Evolutionary conservation across 208 protist genomes (phyloP).

Genomic region (Strigomonas culicis): DNA sequence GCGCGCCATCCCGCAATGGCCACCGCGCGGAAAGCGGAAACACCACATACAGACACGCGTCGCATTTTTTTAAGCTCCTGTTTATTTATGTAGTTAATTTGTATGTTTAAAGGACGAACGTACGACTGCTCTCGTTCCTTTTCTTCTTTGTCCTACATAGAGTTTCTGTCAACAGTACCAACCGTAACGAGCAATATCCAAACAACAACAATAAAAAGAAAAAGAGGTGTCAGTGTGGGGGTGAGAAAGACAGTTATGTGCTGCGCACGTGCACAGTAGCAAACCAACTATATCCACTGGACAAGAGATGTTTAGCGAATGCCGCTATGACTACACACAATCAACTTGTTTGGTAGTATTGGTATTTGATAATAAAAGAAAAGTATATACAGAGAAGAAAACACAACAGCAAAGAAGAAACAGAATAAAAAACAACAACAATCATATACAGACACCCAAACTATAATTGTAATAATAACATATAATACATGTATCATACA

Average conservation of each 20-base stretch:
- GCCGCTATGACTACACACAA: too few species aligned
- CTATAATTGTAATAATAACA: background rate
- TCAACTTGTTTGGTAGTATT: background rate
- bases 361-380: background rate
- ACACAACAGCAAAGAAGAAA: background rate
- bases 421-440: conserved; percentile 11
- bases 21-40: too few species aligned
- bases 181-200: background rate
- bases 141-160: background rate
- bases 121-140: background rate
- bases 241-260: background rate
- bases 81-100: too few species aligned
- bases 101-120: background rate
- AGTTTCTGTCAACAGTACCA: background rate
- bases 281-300: too few species aligned
- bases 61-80: too few species aligned
- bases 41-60: too few species aligned
- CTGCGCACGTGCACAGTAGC: background rate
- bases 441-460: conserved; percentile 12
- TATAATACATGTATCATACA: background rate
- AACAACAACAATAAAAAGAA: conserved; percentile 14
- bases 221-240: background rate
- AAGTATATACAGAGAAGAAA: background rate
- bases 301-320: too few species aligned
- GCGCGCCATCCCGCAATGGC: too few species aligned